phyloP scores from a whole-genome alignment of 2,329 filamentous ascomycete species.

The Xylariaceae sp. region DNA sequence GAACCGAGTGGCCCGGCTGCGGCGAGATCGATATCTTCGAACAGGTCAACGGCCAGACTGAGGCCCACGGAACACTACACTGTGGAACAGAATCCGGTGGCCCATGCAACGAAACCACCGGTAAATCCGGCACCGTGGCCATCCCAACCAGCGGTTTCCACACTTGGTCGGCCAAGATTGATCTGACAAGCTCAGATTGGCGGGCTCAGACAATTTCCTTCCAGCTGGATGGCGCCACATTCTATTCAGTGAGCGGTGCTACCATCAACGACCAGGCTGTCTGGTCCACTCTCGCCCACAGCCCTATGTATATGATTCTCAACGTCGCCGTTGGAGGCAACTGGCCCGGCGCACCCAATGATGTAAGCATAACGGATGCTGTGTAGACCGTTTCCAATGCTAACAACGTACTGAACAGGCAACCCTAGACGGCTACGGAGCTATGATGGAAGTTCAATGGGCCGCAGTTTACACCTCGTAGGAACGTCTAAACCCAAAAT shows the following conservation, averaged over 20 bases:
- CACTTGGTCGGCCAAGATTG: slow-evolving; percentile 48
- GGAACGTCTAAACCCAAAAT: not conserved
- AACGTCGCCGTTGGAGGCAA: slow-evolving; percentile 56
- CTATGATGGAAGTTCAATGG: slow-evolving; percentile 34
- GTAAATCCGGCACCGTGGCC: slow-evolving; percentile 35
- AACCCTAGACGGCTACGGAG: slow-evolving; percentile 30
- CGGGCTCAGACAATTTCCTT: slow-evolving; percentile 50
- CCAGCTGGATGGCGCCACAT: slow-evolving; percentile 45
- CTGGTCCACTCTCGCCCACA: slow-evolving; percentile 52
- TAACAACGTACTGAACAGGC: slow-evolving; percentile 16
- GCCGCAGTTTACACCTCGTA: slow-evolving; percentile 32
- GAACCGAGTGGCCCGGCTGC: slow-evolving; percentile 49
- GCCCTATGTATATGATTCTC: slow-evolving; percentile 48
- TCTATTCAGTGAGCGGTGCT: slow-evolving; percentile 42
- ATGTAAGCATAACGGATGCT: slow-evolving; percentile 17
- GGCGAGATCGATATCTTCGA: slow-evolving; percentile 60
- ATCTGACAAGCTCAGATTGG: slow-evolving; percentile 47
- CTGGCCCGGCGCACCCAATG: slow-evolving; percentile 38
- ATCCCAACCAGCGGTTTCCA: slow-evolving; percentile 45
- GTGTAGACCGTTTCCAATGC: not conserved
- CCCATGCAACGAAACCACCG: slow-evolving; percentile 50
- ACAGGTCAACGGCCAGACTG: slow-evolving; percentile 48
- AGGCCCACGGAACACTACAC: slow-evolving; percentile 50
- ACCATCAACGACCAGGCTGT: slow-evolving; percentile 43
- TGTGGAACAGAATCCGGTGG: slow-evolving; percentile 46